Evolutionary conservation across 2,329 filamentous ascomycete genomes (phyloP).

Genomic region (Epichloe amarillans): DNA sequence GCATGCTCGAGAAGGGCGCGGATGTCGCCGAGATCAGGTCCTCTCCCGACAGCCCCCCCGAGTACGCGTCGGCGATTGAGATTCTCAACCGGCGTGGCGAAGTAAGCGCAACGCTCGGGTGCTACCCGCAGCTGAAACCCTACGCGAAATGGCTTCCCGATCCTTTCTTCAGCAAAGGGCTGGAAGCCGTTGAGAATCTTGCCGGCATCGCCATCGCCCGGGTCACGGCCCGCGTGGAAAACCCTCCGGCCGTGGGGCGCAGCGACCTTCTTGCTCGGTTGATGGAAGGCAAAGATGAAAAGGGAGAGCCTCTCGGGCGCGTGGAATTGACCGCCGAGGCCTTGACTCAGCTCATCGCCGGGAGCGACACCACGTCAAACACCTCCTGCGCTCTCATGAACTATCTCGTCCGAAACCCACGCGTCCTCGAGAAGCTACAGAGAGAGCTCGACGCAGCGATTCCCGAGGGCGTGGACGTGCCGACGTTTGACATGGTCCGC

Average conservation of each 20-base stretch:
- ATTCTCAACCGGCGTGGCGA: slow-evolving; percentile 82
- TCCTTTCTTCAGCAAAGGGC: slow-evolving; percentile 63
- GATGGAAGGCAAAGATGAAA: slow-evolving; percentile 76
- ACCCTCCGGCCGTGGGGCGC: slow-evolving; percentile 51
- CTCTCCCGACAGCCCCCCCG: slow-evolving; percentile 44
- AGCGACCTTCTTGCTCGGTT: slow-evolving; percentile 71
- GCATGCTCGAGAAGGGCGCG: slow-evolving; percentile 62
- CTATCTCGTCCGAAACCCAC: slow-evolving; percentile 56
- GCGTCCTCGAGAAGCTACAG: slow-evolving; percentile 59
- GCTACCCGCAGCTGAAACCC: slow-evolving; percentile 59
- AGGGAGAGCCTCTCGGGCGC: slow-evolving; percentile 59
- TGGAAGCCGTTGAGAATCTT: slow-evolving; percentile 63
- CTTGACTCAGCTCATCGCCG: slow-evolving; percentile 75
- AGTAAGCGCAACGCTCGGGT: slow-evolving; percentile 69
- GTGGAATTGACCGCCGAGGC: slow-evolving; percentile 81
- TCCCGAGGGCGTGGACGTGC: slow-evolving; percentile 47
- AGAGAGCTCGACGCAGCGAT: slow-evolving; percentile 62
- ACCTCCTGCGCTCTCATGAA: slow-evolving; percentile 74
- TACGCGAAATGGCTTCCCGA: slow-evolving; percentile 72
- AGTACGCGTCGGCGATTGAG: slow-evolving; percentile 68
- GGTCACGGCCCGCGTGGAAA: slow-evolving; percentile 60
- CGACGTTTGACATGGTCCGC: slow-evolving; percentile 57
- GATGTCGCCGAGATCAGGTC: slow-evolving; percentile 64
- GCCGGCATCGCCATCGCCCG: slow-evolving; percentile 79
- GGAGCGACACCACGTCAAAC: slow-evolving; percentile 65